phyloP scores from a whole-genome alignment of 345 rosid species.

The Balakata baccata region DNA sequence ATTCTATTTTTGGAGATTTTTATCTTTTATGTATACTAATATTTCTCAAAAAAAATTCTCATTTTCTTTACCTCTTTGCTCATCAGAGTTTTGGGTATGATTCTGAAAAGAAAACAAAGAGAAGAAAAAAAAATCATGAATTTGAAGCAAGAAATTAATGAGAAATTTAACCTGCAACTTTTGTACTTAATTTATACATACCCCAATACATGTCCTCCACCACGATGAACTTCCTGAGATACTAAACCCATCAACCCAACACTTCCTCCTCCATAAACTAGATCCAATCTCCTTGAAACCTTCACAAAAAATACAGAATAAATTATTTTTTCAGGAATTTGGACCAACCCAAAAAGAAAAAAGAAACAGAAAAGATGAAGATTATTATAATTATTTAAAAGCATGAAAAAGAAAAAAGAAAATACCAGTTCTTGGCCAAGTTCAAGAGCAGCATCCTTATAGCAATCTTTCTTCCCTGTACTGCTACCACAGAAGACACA shows the following conservation, averaged over 20 bases:
- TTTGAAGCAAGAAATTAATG: neutral
- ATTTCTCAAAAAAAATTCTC: neutral
- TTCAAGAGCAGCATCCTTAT: conserved; percentile 75
- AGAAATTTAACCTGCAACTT: too few species aligned
- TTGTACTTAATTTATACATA: conserved; percentile 12
- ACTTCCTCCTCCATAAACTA: conserved; percentile 78
- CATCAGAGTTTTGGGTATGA: conserved; percentile 89
- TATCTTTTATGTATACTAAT: too few species aligned
- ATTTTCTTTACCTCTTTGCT: conserved; percentile 61
- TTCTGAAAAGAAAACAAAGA: conserved; percentile 33
- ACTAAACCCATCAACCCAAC: conserved; percentile 70
- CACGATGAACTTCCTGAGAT: conserved; percentile 61
- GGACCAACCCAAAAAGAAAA: neutral
- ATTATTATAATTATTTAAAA: neutral
- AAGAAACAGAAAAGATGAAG: neutral
- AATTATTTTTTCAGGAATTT: too few species aligned
- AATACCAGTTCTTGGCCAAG: conserved; percentile 75
- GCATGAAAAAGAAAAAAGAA: neutral
- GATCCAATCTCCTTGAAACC: conserved; percentile 55
- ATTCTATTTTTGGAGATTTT: neutral
- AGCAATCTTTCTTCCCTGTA: conserved; percentile 62
- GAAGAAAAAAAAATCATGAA: neutral
- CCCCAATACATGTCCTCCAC: conserved; percentile 72
- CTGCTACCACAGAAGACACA: conserved; percentile 97
- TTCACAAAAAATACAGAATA: conserved; percentile 9